phyloP scores from a whole-genome alignment of 345 rosid genomes.

The Litchi chinensis region DNA sequence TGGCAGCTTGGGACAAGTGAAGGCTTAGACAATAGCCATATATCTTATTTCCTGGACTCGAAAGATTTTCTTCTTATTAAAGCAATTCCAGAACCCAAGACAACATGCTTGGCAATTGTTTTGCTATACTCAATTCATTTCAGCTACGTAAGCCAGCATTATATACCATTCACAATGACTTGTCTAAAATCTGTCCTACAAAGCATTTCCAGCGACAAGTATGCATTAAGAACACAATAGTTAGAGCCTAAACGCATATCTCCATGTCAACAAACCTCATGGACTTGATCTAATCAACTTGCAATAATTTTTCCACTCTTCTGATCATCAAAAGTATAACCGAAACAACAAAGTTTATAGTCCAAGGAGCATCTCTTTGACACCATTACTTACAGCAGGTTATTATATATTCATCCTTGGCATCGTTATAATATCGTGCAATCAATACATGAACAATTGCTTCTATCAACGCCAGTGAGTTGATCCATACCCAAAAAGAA shows the following conservation, averaged over 20 bases:
- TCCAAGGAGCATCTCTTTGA: background rate
- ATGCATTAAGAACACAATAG: background rate
- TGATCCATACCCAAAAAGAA: background rate
- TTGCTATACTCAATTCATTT: background rate
- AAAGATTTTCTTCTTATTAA: background rate
- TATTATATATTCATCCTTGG: background rate
- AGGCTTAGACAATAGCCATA: background rate
- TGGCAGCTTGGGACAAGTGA: background rate
- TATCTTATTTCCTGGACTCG: background rate
- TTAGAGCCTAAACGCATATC: background rate
- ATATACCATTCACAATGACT: background rate
- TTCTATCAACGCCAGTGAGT: background rate
- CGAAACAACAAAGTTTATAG: background rate
- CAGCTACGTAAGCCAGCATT: background rate
- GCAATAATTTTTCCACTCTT: background rate
- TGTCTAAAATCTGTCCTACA: background rate
- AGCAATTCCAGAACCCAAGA: background rate
- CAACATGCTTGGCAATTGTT: background rate
- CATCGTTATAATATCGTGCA: background rate
- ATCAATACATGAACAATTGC: background rate
- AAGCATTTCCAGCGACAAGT: background rate
- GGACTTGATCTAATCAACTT: background rate
- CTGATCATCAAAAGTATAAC: background rate
- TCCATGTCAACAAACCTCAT: background rate
- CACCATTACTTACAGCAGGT: background rate